Percentiles rank a stretch among this genome's conserved stretches.
These are phyloP conservation scores for Acrodontium crateriforme DNA, from an alignment of 2,329 filamentous ascomycete genomes.

Conservation along the genomic window DNA sequence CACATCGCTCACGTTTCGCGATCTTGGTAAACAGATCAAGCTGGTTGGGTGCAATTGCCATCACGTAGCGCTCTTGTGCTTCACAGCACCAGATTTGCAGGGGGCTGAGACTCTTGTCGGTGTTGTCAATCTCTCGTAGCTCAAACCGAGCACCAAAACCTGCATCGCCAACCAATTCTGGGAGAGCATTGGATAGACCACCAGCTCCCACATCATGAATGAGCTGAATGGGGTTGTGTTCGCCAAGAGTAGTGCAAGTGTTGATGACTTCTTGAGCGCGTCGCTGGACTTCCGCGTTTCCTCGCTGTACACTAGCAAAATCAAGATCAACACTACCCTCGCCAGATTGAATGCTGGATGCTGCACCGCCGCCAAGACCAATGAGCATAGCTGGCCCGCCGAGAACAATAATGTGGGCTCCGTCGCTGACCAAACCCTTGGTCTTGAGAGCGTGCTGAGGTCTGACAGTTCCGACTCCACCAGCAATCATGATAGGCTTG, in stretches of 20 bases:
- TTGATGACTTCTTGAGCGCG: conserved; percentile 98
- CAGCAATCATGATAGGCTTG: conserved; percentile 97
- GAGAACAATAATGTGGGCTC: conserved; percentile 83
- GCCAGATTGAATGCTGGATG: conserved; percentile 77
- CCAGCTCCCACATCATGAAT: conserved; percentile 97
- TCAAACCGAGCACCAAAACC: conserved; percentile 85
- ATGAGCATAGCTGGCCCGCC: conserved; percentile 97
- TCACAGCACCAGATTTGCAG: conserved; percentile 98
- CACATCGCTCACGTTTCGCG: conserved; percentile 69
- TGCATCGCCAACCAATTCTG: conserved; percentile 83
- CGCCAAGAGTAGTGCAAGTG: conserved; percentile 71
- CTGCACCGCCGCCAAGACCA: conserved; percentile 86
- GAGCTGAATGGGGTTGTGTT: conserved; percentile 81
- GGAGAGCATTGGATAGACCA: conserved; percentile 70
- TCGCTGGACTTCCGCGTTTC: conserved; percentile 91
- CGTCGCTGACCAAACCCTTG: conserved; percentile 61
- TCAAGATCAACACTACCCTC: conserved; percentile 86
- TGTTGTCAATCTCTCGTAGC: conserved; percentile 82
- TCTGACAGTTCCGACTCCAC: conserved; percentile 82
- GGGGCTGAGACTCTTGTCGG: conserved; percentile 83
- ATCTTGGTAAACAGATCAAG: conserved; percentile 62
- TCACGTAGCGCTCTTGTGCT: conserved; percentile 88
- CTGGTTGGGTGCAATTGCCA: conserved; percentile 68
- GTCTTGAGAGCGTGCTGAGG: conserved; percentile 85
- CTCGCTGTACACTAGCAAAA: conserved; percentile 92